A percentile compares a stretch with the other conserved stretches of the same genome.
Evolutionary conservation across 2,329 filamentous ascomycete species (phyloP).

Genomic region (Paraconiothyrium sp.): DNA sequence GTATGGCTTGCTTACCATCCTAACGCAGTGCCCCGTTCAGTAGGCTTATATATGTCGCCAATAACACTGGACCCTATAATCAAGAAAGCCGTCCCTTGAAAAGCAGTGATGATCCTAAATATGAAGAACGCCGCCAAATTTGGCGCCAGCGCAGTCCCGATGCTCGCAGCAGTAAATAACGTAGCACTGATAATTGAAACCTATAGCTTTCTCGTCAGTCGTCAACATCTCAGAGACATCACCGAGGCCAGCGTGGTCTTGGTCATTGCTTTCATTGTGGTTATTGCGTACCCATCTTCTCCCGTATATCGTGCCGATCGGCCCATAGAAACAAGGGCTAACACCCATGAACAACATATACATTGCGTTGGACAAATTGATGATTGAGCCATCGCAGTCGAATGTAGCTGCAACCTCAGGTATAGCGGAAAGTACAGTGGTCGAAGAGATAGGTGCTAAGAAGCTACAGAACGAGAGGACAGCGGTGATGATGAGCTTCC

Average conservation of each 20-base stretch:
- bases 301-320: slow-evolving; percentile 64
- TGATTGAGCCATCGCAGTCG: slow-evolving; percentile 71
- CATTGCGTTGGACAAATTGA: slow-evolving; percentile 79
- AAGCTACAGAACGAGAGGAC: slow-evolving; percentile 80
- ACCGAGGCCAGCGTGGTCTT: slow-evolving; percentile 1
- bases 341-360: slow-evolving; percentile 78
- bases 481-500: slow-evolving; percentile 73
- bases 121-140: slow-evolving; percentile 77
- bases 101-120: slow-evolving; percentile 77
- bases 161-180: slow-evolving; percentile 74
- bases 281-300: slow-evolving; percentile 56
- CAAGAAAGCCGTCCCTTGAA: slow-evolving; percentile 78
- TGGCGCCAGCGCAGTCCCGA: slow-evolving; percentile 76
- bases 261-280: slow-evolving; percentile 7
- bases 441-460: slow-evolving; percentile 77
- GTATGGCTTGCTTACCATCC: slow-evolving; percentile 58
- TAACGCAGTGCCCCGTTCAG: slow-evolving; percentile 75
- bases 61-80: slow-evolving; percentile 76
- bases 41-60: slow-evolving; percentile 66
- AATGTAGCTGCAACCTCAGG: slow-evolving; percentile 76
- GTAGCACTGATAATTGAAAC: slow-evolving; percentile 68
- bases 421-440: slow-evolving; percentile 75
- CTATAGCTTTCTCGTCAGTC: slow-evolving; percentile 46
- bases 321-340: slow-evolving; percentile 73
- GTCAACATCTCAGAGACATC: background rate